phyloP scores from a whole-genome alignment of 495 filamentous ascomycete genomes.

The Margaritispora aquatica region DNA sequence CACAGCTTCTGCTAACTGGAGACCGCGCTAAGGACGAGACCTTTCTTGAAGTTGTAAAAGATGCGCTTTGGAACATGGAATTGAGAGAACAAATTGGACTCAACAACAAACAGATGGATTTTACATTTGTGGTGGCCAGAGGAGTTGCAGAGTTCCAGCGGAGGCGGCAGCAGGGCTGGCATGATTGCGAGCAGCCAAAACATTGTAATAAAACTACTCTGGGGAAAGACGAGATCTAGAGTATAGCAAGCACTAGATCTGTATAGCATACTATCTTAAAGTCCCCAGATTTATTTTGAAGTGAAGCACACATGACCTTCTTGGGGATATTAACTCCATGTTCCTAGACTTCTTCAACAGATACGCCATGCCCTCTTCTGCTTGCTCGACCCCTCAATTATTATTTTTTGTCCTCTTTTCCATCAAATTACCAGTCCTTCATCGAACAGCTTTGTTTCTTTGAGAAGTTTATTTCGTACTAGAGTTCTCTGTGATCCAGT shows the following conservation, averaged over 20 bases:
- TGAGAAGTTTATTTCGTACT: too few species aligned
- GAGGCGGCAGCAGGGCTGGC: not conserved
- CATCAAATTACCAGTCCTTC: not conserved
- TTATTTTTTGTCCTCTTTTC: not conserved
- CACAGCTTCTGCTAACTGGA: not conserved
- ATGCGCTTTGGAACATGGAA: not conserved
- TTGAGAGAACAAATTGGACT: not conserved
- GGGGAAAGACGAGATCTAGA: not conserved
- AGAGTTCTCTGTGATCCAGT: too few species aligned
- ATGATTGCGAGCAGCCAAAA: not conserved
- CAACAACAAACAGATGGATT: not conserved
- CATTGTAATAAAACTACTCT: not conserved
- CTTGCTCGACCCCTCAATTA: not conserved
- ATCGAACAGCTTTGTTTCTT: too few species aligned
- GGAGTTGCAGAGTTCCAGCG: not conserved
- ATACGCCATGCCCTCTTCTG: not conserved
- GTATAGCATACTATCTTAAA: not conserved
- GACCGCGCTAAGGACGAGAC: not conserved
- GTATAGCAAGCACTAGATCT: not conserved
- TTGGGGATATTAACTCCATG: not conserved
- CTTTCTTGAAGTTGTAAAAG: not conserved
- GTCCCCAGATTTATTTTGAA: not conserved
- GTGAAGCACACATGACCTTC: not conserved
- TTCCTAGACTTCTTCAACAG: not conserved
- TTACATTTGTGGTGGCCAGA: not conserved